Evolutionary conservation across 2,329 filamentous ascomycete genomes (phyloP).

Genomic region (Fusarium sororula): DNA sequence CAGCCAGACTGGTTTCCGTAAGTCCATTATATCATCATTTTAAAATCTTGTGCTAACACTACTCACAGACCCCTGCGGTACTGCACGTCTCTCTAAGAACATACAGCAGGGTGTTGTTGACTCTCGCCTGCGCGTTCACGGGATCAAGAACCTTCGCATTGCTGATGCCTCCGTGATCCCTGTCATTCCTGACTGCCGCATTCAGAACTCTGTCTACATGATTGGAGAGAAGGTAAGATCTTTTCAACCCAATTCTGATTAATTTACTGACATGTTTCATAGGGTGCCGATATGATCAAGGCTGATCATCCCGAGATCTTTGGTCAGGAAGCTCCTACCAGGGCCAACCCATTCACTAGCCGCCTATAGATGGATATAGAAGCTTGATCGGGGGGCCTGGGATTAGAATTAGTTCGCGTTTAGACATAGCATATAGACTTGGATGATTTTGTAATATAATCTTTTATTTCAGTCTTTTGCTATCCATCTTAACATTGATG

Average conservation of each 20-base stretch:
- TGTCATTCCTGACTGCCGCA: conserved; percentile 63
- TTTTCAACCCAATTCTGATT: accelerated
- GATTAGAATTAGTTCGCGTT: background rate
- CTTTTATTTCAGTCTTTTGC: background rate
- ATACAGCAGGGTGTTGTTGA: conserved; percentile 61
- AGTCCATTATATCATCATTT: background rate
- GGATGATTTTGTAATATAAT: background rate
- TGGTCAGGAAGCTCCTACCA: background rate
- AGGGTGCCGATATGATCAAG: conserved; percentile 3
- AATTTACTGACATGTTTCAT: background rate
- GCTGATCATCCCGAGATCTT: background rate
- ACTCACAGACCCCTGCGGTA: conserved; percentile 60
- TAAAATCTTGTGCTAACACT: background rate
- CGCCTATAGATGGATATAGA: background rate
- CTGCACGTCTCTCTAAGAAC: conserved; percentile 59
- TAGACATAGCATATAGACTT: background rate
- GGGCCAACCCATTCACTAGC: background rate
- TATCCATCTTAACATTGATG: background rate
- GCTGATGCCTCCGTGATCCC: conserved; percentile 66
- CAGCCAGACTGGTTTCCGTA: conserved; percentile 65
- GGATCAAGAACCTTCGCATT: conserved; percentile 62
- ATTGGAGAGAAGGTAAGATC: conserved; percentile 60
- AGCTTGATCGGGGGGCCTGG: accelerated
- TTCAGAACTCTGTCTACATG: conserved; percentile 70
- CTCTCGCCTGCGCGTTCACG: conserved; percentile 60